These are phyloP conservation scores for Acorus gramineus DNA, from an alignment of 106 monocot genomes.

Conservation along the genomic window DNA sequence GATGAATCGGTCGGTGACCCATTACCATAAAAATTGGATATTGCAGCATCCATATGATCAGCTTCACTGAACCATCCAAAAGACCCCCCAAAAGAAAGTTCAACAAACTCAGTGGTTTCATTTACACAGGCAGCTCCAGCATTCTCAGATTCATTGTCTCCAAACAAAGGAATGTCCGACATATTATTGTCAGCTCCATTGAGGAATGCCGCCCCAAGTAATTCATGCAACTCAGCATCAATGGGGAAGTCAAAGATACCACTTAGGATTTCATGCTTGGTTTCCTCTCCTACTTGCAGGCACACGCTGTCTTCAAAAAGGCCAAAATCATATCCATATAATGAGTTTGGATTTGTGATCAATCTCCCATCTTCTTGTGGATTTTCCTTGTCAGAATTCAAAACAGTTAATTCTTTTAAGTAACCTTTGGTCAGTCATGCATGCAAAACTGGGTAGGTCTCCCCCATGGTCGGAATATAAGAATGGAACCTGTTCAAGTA, in stretches of 20 bases:
- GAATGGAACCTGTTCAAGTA: conserved; percentile 1
- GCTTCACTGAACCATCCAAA: conserved; percentile 7
- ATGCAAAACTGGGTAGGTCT: conserved; percentile 11
- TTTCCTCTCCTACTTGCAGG: neutral
- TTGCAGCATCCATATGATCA: conserved; percentile 21
- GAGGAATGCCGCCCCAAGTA: conserved; percentile 11
- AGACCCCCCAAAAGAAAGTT: conserved; percentile 1
- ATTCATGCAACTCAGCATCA: conserved; percentile 24
- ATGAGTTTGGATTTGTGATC: too few relatives aligned
- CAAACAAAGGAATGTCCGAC: conserved; percentile 1
- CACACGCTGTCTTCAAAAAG: too few relatives aligned
- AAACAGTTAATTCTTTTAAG: conserved; percentile 1
- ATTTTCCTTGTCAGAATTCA: conserved; percentile 5
- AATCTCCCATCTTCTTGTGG: neutral
- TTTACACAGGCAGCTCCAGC: conserved; percentile 1
- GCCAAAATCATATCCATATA: too few relatives aligned
- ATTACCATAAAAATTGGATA: conserved; percentile 7
- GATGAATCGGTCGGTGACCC: conserved; percentile 26
- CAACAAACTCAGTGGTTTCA: conserved; percentile 2
- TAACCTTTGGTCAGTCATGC: neutral
- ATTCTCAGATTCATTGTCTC: conserved; percentile 6
- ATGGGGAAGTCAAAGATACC: conserved; percentile 9
- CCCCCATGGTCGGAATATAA: conserved; percentile 8
- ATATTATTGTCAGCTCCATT: conserved; percentile 8
- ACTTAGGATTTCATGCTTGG: neutral